Evolutionary conservation across 177 flowering plant genomes (phyloP), one percentile per base, ranked within the genome.

Genomic region (Vitis hybrid): DNA sequence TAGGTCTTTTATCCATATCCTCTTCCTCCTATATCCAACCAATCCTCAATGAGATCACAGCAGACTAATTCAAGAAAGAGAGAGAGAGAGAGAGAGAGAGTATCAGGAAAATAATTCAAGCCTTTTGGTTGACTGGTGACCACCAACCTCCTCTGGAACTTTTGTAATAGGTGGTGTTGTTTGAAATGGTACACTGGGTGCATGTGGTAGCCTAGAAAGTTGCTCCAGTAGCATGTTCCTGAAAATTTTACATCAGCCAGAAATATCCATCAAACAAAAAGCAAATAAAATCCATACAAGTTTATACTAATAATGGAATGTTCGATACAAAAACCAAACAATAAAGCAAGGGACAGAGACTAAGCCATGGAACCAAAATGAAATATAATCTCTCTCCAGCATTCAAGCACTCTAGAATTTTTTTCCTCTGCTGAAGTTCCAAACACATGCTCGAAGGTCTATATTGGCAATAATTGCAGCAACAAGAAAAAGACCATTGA

Each of bases 171-270:
- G 82, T 21, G 93, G 92, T 65, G 88, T 83, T 51, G 75, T 77
- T 74, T 90, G 97, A 74, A 94, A 92, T 29, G 83, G 95, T 64
- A 89, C 91, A 77, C 97, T 90, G 18, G 98, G 98, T 50, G 83
- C 85, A 82, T 89, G 91, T 51, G 86, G 80, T 56, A 94, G 58
- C 72, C 77, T 87, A 56, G 97, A 86, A 60, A 94, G 86, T 75
- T 89, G 94, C 74, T 94, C 98, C 51, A 94, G 77, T 56, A 92
- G 77, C 66, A 79, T 72, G 68, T 68, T 88, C 90, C 97, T 94
- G 82, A 66, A 77, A 66, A 74, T 48, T 1, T 15, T 18, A 19
- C 0, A 39, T 39, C 45, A 39, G 45, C 45, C 45, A 39, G 45
- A 39, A 39, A 39, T 39, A 39, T 39, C 18, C 10, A 71, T 22